phyloP scores from a whole-genome alignment of 1,284 basidiomycete species.

The Trametes polyzona region DNA sequence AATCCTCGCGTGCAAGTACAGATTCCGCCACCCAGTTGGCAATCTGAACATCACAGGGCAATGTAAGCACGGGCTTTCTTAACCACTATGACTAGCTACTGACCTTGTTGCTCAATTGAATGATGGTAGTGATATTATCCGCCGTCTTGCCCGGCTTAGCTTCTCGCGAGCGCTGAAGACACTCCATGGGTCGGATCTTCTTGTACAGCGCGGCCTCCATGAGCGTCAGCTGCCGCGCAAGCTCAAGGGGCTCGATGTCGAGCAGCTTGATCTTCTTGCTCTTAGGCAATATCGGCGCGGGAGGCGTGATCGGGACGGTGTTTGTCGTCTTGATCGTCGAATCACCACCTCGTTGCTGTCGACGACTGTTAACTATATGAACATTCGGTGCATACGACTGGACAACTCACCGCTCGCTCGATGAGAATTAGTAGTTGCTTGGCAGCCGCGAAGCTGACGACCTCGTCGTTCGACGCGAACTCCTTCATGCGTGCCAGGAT shows the following conservation, averaged over 20 bases:
- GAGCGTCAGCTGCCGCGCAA: slow-evolving; percentile 94
- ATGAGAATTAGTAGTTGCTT: slow-evolving; percentile 76
- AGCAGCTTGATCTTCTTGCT: slow-evolving; percentile 80
- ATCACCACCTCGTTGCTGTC: slow-evolving; percentile 61
- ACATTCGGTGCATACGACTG: background rate
- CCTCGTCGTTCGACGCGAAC: slow-evolving; percentile 74
- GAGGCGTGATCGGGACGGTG: slow-evolving; percentile 51
- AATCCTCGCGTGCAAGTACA: slow-evolving; percentile 85
- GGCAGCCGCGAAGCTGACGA: slow-evolving; percentile 64
- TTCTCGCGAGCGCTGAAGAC: slow-evolving; percentile 81
- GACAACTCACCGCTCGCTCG: slow-evolving; percentile 70
- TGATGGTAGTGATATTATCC: slow-evolving; percentile 89
- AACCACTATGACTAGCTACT: slow-evolving; percentile 26
- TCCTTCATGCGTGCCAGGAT: slow-evolving; percentile 80
- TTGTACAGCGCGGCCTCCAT: slow-evolving; percentile 90
- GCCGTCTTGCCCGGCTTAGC: slow-evolving; percentile 71
- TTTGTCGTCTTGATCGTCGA: slow-evolving; percentile 53
- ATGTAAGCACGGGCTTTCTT: background rate
- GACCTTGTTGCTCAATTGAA: slow-evolving; percentile 91
- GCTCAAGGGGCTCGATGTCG: slow-evolving; percentile 90
- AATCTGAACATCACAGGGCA: slow-evolving; percentile 54
- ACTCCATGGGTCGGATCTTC: slow-evolving; percentile 90
- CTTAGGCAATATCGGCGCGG: slow-evolving; percentile 80
- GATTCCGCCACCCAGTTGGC: slow-evolving; percentile 95
- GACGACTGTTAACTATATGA: slow-evolving; percentile 9